Evolutionary conservation across 805 yeast genomes (phyloP).

Genomic region (Kregervanrija pseudodelftensis): DNA sequence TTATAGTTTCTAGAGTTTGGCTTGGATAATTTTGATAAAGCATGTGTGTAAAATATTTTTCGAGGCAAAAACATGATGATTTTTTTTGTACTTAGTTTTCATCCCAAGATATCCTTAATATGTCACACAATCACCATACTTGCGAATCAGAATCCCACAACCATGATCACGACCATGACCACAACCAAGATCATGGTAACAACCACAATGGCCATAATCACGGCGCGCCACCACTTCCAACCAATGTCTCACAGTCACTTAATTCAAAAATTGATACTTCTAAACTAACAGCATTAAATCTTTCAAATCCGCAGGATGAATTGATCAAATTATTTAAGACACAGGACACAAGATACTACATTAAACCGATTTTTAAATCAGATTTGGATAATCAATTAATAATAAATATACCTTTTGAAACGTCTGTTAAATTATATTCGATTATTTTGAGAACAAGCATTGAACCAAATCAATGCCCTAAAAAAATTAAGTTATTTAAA

Average conservation of each 20-base stretch:
- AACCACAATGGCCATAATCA: conserved; percentile 24
- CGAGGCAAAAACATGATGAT: no score
- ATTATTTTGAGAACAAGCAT: conserved; percentile 62
- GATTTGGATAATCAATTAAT: conserved; percentile 82
- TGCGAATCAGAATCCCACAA: conserved; percentile 4
- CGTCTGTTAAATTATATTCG: conserved; percentile 67
- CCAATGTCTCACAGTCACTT: conserved; percentile 63
- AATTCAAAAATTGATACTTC: conserved; percentile 51
- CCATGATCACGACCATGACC: conserved; percentile 15
- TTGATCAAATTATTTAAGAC: conserved; percentile 45
- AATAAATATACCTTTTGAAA: conserved; percentile 72
- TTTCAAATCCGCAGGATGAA: conserved; percentile 45
- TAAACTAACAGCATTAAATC: conserved; percentile 58
- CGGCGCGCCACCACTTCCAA: conserved; percentile 61
- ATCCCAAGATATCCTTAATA: no score
- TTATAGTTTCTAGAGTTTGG: neutral
- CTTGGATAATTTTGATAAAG: no score
- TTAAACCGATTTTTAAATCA: conserved; percentile 38
- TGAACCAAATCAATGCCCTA: conserved; percentile 56
- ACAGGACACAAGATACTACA: conserved; percentile 40
- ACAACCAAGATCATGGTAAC: conserved; percentile 11
- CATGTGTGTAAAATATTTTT: no score
- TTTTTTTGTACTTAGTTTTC: no score
- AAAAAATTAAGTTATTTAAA: conserved; percentile 61
- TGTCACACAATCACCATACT: neutral